Base-by-base conservation (phyloP, 495 filamentous ascomycete genomes). In the Penicillium parvum region DNA sequence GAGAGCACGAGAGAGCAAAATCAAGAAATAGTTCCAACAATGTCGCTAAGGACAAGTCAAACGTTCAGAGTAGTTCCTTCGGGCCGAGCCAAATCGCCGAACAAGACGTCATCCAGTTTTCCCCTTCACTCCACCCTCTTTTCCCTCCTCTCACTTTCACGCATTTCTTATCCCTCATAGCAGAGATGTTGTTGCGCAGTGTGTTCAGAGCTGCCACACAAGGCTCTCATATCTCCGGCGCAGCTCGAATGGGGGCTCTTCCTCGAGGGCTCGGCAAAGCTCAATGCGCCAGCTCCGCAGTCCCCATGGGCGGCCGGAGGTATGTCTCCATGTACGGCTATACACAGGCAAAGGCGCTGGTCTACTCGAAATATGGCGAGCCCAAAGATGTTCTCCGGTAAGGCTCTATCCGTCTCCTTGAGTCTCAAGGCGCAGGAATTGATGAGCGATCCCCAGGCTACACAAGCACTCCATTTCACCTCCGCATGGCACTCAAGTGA, bases 281-380 rank as follows among this genome's bases (percentile, higher is more conserved):
- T 47, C 52, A 46, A 42, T 50, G 35, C 25, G 32, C 29, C 19
- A 47, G 34, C 17, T 38, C 42, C 37, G 21, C 27, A 30, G 11
- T 33, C 17, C 29, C 38, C 33, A 8, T 47, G 11, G 45, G 46
- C 8, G 53, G 54, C 29, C 56, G 55, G 32, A 55, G 66, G 45
- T 63, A 53, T 49, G 75, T 85, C 43, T 85, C 85, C n/a, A 76
- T 85, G 15, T 97, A 95, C 61, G 94, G 94, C 48, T 97, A 97
- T 69, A 91, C 85, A n/a, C 92, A 97, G 68, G 83, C 94, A 43
- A 94, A 95, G 72, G 79, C 89, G 0, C 81, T 99, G 36, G 78
- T 90, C 4, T 96, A 94, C 62, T 79, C 80, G 33, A 75, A 83
- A 55, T 84, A 91, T 60, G 92, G 94, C 61, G 86, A 90, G 53